Base-by-base conservation (phyloP, 2,329 filamentous ascomycete species). In the Monosporascus sp. region DNA sequence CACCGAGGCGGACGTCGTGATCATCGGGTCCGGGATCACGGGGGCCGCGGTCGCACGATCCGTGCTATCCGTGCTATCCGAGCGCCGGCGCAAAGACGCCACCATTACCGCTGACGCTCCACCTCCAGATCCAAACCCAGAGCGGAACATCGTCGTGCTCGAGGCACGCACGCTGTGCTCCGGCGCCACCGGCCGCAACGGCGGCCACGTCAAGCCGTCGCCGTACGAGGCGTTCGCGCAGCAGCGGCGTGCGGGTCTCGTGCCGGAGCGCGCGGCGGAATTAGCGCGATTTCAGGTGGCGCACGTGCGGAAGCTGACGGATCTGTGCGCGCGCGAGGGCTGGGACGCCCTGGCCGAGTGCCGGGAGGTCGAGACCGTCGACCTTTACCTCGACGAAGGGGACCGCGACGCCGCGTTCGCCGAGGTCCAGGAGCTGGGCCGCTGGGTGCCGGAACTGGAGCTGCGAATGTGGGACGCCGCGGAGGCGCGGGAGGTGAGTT, bases 1-100 rank as follows among this genome's bases (percentile, higher is more conserved):
- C 0, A 45, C 59, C 2, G 61, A 67, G 7, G 73, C 72, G 6
- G 80, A 83, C 53, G 64, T 81, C 2, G 73, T 78, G 19, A 73
- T 83, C 41, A 75, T 83, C 56, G 79, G 81, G 22, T 81, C 78
- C 37, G 81, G 81, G 1, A 82, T 83, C 54, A 76, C 79, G 2
- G 78, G 73, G 9, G 73, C 71, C 3, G 69, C 70, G 20, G 64
- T 75, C 17, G 73, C 72, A 3, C 61, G 70, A 20, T 66, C 69
- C 3, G 52, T 72, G 2, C 60, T 71, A 26, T 49, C 59, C 22
- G 59, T 34, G 31, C 31, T 34, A 14, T 34, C 31, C 31, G 31
- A 61, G 27, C 52, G 52, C 48, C 8, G 26, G 3, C 52, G 51
- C 7, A 44, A 45, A 14, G 37, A 26, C 2, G 31, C 11, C 31